phyloP scores from a whole-genome alignment of 2,329 filamentous ascomycete species.

The Claviceps arundinis region DNA sequence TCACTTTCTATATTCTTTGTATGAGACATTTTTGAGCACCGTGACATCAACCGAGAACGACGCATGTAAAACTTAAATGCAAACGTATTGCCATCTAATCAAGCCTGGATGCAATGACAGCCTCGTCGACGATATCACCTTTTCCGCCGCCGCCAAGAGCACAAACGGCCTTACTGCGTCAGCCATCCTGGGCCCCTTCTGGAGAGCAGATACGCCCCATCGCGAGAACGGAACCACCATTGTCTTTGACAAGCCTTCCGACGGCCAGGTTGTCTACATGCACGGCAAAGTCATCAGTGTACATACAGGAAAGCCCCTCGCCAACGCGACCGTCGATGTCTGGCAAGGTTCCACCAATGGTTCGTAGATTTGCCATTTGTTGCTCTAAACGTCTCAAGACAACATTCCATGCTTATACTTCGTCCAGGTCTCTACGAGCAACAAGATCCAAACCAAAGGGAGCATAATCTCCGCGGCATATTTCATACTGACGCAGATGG shows the following conservation, averaged over 20 bases:
- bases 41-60: not conserved
- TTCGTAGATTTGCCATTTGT: slow-evolving; percentile 8
- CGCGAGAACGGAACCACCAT: slow-evolving; percentile 59
- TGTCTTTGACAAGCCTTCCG: slow-evolving; percentile 35
- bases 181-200: slow-evolving; percentile 77
- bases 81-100: not conserved
- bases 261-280: slow-evolving; percentile 45
- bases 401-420: not conserved
- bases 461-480: slow-evolving; percentile 61
- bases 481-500: slow-evolving; percentile 56
- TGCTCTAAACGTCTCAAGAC: too few species aligned
- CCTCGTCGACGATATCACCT: slow-evolving; percentile 71
- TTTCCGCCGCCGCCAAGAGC: slow-evolving; percentile 36
- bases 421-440: slow-evolving; percentile 47
- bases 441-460: slow-evolving; percentile 55
- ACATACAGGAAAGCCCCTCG: slow-evolving; percentile 49
- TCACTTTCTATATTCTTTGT: not conserved
- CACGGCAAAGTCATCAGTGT: slow-evolving; percentile 46
- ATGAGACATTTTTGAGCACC: too few species aligned
- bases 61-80: too few species aligned
- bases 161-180: slow-evolving; percentile 49
- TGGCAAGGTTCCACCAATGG: slow-evolving; percentile 71
- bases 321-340: slow-evolving; percentile 55
- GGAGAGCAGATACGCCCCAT: slow-evolving; percentile 57
- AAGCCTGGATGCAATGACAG: slow-evolving; percentile 14